Conservation (phyloP, 202 grass and related monocot genomes). For the Cymbopogon flexuosus region DNA sequence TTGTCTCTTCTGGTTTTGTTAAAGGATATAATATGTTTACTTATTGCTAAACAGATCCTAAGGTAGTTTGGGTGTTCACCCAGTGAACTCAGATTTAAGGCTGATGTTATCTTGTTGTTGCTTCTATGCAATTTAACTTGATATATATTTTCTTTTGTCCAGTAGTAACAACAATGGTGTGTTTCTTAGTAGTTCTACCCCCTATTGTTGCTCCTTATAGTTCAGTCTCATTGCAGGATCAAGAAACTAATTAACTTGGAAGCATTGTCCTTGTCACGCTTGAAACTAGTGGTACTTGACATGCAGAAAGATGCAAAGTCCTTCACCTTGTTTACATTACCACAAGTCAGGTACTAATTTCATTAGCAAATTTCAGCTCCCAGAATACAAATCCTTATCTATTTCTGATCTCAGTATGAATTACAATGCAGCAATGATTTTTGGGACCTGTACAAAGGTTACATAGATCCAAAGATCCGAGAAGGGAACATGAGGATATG, state of each 20-base stretch:
- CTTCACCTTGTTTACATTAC: constrained; percentile 80
- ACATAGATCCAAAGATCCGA: constrained; percentile 59
- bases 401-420: neutral
- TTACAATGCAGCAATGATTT: constrained; percentile 66
- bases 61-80: neutral
- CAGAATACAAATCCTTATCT: neutral
- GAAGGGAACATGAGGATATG: constrained; percentile 53
- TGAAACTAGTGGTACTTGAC: constrained; percentile 68
- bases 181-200: neutral
- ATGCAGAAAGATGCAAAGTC: constrained; percentile 88
- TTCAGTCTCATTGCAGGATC: constrained; percentile 51
- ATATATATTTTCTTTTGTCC: neutral
- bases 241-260: constrained; percentile 92
- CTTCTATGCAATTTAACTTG: neutral
- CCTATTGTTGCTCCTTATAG: neutral
- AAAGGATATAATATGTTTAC: neutral
- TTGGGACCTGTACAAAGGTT: constrained; percentile 83
- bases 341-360: constrained; percentile 77
- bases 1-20: neutral
- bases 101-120: neutral
- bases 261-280: constrained; percentile 65
- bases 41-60: neutral
- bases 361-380: neutral
- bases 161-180: neutral
- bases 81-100: neutral